phyloP scores from a whole-genome alignment of 805 yeast species.

The Yarrowia keelungensis region DNA sequence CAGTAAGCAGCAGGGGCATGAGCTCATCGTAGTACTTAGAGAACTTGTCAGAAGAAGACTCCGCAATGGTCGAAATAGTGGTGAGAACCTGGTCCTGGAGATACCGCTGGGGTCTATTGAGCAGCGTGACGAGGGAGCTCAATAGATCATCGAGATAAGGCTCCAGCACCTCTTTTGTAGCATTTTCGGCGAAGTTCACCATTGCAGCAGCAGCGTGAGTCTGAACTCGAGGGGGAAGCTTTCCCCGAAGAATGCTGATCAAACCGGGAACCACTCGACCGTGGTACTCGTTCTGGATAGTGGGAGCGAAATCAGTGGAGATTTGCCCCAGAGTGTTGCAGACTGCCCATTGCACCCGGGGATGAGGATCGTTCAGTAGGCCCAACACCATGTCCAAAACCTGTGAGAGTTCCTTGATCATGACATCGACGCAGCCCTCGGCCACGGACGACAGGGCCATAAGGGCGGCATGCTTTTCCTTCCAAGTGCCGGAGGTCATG shows the following conservation, averaged over 20 bases:
- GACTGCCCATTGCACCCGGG: conserved; percentile 96
- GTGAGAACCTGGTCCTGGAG: conserved; percentile 98
- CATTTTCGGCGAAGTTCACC: conserved; percentile 93
- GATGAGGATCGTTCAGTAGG: conserved; percentile 80
- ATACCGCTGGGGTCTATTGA: conserved; percentile 86
- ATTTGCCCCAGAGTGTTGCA: conserved; percentile 97
- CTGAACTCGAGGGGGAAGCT: conserved; percentile 83
- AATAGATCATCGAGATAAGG: conserved; percentile 90
- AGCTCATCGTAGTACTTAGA: conserved; percentile 91
- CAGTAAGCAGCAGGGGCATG: conserved; percentile 86
- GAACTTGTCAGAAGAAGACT: conserved; percentile 89
- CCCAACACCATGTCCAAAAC: conserved; percentile 87
- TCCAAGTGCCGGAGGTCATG: conserved; percentile 86
- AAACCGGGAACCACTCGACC: conserved; percentile 84
- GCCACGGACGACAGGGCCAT: conserved; percentile 98
- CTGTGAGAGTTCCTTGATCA: conserved; percentile 80
- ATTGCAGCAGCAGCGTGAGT: conserved; percentile 99
- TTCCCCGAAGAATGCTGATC: conserved; percentile 75
- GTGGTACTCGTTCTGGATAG: conserved; percentile 82
- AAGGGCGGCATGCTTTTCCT: conserved; percentile 93
- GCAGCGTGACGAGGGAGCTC: conserved; percentile 71
- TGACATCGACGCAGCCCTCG: conserved; percentile 92
- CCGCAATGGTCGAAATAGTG: conserved; percentile 96
- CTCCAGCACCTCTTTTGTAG: conserved; percentile 82
- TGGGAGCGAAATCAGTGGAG: conserved; percentile 93